phyloP scores from a whole-genome alignment of 495 filamentous ascomycete genomes.

The Friedmanniomyces endolithicus region DNA sequence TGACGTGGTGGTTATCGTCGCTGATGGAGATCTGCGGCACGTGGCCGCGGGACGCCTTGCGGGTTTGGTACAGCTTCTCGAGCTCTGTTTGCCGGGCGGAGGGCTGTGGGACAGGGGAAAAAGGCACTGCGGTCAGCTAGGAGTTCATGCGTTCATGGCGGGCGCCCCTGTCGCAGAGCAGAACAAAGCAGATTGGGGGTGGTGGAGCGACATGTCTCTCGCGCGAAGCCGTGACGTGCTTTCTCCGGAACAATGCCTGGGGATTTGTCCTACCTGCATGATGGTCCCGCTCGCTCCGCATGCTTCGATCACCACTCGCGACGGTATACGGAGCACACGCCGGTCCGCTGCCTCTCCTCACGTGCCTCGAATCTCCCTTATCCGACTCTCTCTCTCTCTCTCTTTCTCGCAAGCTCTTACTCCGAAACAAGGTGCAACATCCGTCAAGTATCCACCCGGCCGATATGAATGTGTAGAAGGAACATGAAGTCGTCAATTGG shows the following conservation, averaged over 20 bases:
- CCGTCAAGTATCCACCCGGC: background rate
- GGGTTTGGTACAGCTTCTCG: conserved; percentile 27
- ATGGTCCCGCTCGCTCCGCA: background rate
- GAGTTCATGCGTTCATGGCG: background rate
- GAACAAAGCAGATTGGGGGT: background rate
- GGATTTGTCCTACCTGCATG: background rate
- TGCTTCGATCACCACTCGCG: too few relatives aligned
- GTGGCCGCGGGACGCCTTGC: conserved; percentile 40
- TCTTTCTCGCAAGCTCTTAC: background rate
- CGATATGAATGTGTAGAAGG: background rate
- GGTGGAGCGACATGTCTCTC: background rate
- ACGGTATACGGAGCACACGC: background rate
- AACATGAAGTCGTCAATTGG: background rate
- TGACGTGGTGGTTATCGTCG: conserved; percentile 88
- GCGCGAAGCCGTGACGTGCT: background rate
- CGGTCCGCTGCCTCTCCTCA: background rate
- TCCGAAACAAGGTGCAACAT: background rate
- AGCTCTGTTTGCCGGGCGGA: conserved; percentile 29
- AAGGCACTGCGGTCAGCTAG: background rate
- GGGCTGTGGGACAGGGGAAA: conserved; percentile 18
- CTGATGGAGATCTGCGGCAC: conserved; percentile 57
- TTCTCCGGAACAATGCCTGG: too few relatives aligned
- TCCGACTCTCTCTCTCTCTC: background rate
- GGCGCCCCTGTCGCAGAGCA: background rate
- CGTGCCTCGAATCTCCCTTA: background rate